Evolutionary conservation across 2,329 filamentous ascomycete genomes (phyloP).

Genomic region (Pyrenophora seminiperda): DNA sequence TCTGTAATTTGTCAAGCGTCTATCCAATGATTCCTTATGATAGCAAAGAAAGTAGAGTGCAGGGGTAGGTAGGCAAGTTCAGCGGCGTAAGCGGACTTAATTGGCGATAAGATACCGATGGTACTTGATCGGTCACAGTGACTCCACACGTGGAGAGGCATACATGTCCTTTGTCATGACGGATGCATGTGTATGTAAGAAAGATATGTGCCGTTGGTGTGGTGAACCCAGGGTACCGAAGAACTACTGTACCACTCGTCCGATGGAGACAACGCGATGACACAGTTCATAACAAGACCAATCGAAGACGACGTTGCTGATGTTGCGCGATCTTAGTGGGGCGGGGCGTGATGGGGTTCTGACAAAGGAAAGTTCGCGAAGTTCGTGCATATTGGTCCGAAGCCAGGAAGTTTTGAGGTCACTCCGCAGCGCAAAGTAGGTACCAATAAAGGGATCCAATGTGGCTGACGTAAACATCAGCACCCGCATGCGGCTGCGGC

Average conservation of each 20-base stretch:
- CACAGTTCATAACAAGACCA: no score
- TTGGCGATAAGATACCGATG: not conserved
- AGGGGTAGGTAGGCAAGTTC: not conserved
- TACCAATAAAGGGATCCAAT: not conserved
- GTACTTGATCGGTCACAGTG: not conserved
- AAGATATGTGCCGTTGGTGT: no score
- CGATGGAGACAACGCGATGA: no score
- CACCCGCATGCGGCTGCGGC: no score
- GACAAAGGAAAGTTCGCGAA: not conserved
- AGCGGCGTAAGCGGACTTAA: constrained; percentile 14
- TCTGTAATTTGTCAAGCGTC: no score
- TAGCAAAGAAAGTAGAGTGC: not conserved
- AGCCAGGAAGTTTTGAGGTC: not conserved
- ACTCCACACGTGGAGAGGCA: not conserved
- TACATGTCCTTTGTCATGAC: no score
- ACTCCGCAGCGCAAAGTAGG: not conserved
- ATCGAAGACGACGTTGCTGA: no score
- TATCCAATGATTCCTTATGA: not conserved
- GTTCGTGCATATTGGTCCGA: not conserved
- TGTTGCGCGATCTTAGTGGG: no score
- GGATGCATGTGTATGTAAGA: not conserved
- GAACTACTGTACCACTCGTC: no score
- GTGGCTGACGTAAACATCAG: not conserved
- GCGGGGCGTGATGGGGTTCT: not conserved
- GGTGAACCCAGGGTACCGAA: no score